Conservation (phyloP, 441 rosid species). For the Corymbia citriodora region DNA sequence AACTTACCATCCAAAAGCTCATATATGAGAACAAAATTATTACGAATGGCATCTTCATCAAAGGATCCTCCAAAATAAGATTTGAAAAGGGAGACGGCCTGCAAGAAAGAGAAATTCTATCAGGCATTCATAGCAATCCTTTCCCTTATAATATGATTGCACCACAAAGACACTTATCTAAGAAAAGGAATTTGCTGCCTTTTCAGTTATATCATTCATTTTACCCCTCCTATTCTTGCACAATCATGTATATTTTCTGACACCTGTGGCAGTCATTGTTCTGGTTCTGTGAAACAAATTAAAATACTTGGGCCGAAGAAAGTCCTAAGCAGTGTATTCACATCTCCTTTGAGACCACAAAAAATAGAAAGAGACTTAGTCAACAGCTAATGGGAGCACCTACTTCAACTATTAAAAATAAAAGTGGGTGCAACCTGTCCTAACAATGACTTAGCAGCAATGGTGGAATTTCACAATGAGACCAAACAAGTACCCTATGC, state of each 20-base stretch:
- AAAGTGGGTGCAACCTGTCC: neutral
- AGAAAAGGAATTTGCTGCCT: neutral
- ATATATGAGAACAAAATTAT: conserved; percentile 93
- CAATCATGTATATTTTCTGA: neutral
- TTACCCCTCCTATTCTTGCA: neutral
- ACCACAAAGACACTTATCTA: neutral
- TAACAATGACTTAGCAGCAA: neutral
- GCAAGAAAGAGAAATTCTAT: conserved; percentile 8
- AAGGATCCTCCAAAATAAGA: conserved; percentile 98
- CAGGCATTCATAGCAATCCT: neutral
- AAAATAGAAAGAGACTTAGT: neutral
- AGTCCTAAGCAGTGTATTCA: neutral
- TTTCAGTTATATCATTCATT: neutral
- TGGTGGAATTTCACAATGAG: neutral
- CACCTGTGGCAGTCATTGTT: neutral
- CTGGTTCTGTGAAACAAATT: neutral
- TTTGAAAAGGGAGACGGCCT: conserved; percentile 94
- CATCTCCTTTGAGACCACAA: neutral
- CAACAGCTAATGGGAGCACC: neutral
- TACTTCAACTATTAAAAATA: neutral
- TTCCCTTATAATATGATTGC: neutral
- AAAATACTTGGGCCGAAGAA: neutral
- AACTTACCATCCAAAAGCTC: conserved; percentile 90
- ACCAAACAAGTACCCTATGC: neutral
- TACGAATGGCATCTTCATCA: conserved; percentile 96